These are phyloP conservation scores for Amphicarpaea edgeworthii DNA, from an alignment of 306 rosid genomes.

Conservation along the genomic window DNA sequence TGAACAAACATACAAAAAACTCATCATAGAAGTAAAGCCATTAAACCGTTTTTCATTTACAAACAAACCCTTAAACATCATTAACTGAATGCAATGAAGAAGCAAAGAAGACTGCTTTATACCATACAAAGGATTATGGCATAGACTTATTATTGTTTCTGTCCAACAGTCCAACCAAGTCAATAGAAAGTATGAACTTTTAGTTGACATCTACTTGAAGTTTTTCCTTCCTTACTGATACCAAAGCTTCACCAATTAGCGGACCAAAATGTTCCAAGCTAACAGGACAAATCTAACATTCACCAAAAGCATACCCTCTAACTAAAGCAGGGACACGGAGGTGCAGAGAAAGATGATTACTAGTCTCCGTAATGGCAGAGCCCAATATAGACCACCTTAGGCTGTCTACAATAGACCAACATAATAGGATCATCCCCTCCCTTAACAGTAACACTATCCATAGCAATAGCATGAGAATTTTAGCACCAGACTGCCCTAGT, in stretches of 20 bases:
- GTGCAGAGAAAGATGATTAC: not conserved
- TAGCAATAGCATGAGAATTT: not conserved
- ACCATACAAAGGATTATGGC: not conserved
- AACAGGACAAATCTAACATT: not conserved
- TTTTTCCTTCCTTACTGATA: not conserved
- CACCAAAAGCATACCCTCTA: not conserved
- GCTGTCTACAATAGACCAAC: conserved; percentile 1
- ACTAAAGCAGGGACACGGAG: not conserved
- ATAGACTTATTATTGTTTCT: not conserved
- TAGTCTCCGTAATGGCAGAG: too few species aligned
- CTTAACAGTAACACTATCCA: not conserved
- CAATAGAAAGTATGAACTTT: too few species aligned
- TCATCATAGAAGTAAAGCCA: not conserved
- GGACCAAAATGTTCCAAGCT: not conserved
- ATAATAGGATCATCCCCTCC: conserved; percentile 4
- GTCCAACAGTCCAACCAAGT: conserved; percentile 10
- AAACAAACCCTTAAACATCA: not conserved
- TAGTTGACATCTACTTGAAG: not conserved
- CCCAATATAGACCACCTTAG: not conserved
- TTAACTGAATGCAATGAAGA: not conserved
- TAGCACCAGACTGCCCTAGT: not conserved
- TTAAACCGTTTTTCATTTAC: not conserved
- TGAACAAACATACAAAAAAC: not conserved
- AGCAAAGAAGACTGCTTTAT: not conserved
- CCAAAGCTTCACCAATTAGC: not conserved